Percentiles rank a stretch among this genome's conserved stretches.
phyloP scores from a whole-genome alignment of 768 basidiomycete genomes.

The Xerocomellus chrysenteron region DNA sequence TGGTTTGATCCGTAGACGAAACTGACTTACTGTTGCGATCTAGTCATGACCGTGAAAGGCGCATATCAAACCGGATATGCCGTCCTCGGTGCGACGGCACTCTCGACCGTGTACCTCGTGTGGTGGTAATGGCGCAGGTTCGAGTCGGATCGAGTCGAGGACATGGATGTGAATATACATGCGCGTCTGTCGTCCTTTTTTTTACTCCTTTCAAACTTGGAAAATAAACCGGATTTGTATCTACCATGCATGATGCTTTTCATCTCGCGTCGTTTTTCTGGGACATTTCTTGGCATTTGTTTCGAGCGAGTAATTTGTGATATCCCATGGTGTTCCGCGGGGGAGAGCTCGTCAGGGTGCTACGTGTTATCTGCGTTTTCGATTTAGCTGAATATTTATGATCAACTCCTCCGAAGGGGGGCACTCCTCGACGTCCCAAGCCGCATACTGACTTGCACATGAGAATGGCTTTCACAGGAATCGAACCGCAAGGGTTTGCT shows the following conservation, averaged over 20 bases:
- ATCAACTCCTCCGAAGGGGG: too few relatives aligned
- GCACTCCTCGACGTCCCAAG: too few relatives aligned
- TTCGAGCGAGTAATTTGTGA: too few relatives aligned
- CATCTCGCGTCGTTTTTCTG: not conserved
- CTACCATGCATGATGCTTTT: not conserved
- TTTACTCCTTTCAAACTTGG: not conserved
- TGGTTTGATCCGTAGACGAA: not conserved
- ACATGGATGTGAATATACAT: not conserved
- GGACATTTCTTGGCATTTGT: not conserved
- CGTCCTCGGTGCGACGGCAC: constrained; percentile 75
- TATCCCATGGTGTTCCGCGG: too few relatives aligned
- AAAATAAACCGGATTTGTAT: constrained; percentile 1
- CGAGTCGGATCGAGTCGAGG: constrained; percentile 30
- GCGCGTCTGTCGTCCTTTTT: not conserved
- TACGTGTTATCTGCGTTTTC: too few relatives aligned
- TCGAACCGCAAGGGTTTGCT: too few relatives aligned
- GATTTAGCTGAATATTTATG: too few relatives aligned
- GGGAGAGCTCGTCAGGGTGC: too few relatives aligned
- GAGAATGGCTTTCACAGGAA: too few relatives aligned
- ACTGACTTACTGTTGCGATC: not conserved
- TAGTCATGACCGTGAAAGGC: constrained; percentile 80
- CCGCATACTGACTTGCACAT: too few relatives aligned
- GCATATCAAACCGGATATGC: constrained; percentile 81
- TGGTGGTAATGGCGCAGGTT: constrained; percentile 34
- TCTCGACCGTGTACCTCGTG: constrained; percentile 68